Percentiles rank a stretch among this genome's conserved stretches.
Evolutionary conservation across 1,139 yeast species (phyloP).

Genomic region (Debaryomyces subglobosus): DNA sequence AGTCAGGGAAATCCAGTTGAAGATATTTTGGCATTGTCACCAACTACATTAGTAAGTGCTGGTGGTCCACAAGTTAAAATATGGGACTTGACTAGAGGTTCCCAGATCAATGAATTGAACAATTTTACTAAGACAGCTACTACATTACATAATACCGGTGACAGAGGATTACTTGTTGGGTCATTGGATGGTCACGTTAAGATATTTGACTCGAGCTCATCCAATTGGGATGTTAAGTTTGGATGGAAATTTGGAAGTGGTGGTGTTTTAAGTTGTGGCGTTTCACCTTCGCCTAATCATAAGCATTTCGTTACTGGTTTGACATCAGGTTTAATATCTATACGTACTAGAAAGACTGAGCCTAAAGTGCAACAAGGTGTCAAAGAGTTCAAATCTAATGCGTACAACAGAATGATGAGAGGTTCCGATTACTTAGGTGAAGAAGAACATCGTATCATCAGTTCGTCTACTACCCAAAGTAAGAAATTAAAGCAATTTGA

Average conservation of each 20-base stretch:
- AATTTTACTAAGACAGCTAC: slow-evolving; percentile 95
- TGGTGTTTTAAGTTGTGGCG: slow-evolving; percentile 86
- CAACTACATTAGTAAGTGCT: slow-evolving; percentile 78
- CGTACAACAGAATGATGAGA: slow-evolving; percentile 79
- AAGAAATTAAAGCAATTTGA: slow-evolving; percentile 81
- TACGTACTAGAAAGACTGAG: slow-evolving; percentile 81
- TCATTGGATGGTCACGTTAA: slow-evolving; percentile 97
- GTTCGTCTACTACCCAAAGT: slow-evolving; percentile 51
- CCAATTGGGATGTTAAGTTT: slow-evolving; percentile 86
- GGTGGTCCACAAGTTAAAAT: slow-evolving; percentile 89
- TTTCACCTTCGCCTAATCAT: slow-evolving; percentile 72
- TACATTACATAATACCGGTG: slow-evolving; percentile 69
- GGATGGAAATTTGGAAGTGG: slow-evolving; percentile 96
- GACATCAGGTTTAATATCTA: slow-evolving; percentile 83
- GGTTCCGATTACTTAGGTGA: slow-evolving; percentile 93
- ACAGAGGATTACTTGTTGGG: slow-evolving; percentile 83
- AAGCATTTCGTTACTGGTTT: slow-evolving; percentile 95
- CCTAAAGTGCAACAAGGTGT: slow-evolving; percentile 58
- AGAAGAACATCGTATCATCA: slow-evolving; percentile 73
- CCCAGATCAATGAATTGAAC: slow-evolving; percentile 60
- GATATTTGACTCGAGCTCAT: slow-evolving; percentile 77
- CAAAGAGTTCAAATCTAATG: slow-evolving; percentile 47
- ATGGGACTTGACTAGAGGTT: slow-evolving; percentile 88
- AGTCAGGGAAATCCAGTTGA: slow-evolving; percentile 73
- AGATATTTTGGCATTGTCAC: slow-evolving; percentile 76